These are phyloP conservation scores for Carallia brachiata DNA, from an alignment of 345 rosid genomes.

Conservation along the genomic window DNA sequence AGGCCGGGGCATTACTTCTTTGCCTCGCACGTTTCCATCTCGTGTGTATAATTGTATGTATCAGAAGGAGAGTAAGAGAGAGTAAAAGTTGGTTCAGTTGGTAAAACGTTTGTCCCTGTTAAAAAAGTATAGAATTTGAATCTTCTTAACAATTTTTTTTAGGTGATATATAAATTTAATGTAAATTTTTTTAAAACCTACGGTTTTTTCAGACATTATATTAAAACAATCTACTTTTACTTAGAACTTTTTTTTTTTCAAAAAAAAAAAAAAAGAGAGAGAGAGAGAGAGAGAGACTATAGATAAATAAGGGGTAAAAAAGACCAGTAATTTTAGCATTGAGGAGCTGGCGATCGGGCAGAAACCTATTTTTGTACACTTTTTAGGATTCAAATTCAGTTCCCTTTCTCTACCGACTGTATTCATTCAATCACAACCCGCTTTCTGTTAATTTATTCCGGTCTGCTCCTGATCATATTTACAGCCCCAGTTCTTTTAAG, in stretches of 20 bases:
- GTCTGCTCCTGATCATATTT: neutral
- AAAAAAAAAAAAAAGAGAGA: too few relatives aligned
- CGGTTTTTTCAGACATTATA: too few relatives aligned
- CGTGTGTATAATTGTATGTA: too few relatives aligned
- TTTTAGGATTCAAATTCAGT: slow-evolving; percentile 29
- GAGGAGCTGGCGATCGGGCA: slow-evolving; percentile 32
- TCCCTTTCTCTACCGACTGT: slow-evolving; percentile 15
- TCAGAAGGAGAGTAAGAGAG: too few relatives aligned
- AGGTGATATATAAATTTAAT: too few relatives aligned
- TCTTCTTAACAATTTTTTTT: too few relatives aligned
- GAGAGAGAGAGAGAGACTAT: neutral
- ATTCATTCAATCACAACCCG: slow-evolving; percentile 19
- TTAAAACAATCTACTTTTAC: too few relatives aligned
- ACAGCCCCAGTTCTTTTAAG: slow-evolving; percentile 1
- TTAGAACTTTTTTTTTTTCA: too few relatives aligned
- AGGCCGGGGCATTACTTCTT: slow-evolving; percentile 18
- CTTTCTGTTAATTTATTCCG: slow-evolving; percentile 6
- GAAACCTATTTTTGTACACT: slow-evolving; percentile 25
- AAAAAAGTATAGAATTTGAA: too few relatives aligned
- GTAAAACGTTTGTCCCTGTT: too few relatives aligned
- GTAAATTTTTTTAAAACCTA: too few relatives aligned
- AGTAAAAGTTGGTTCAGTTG: too few relatives aligned
- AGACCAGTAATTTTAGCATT: slow-evolving; percentile 14
- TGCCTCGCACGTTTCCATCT: slow-evolving; percentile 32
- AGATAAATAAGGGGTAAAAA: neutral